Percentiles rank a stretch among this genome's conserved stretches.
Conservation (phyloP, 306 rosid species). For the Rosa persica region DNA sequence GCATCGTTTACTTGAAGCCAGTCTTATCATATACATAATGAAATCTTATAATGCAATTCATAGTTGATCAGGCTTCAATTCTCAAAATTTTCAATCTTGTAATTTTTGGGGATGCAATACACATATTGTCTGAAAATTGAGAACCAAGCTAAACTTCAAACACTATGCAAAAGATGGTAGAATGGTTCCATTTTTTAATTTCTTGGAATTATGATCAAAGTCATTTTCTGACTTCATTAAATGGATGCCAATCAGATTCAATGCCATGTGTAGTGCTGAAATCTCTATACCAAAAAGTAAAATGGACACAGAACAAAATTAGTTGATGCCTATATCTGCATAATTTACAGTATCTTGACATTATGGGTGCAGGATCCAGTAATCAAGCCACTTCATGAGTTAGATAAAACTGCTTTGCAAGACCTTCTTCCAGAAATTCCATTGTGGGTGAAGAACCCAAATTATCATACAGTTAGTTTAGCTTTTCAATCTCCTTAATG, state of each 20-base stretch:
- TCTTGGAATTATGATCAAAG: neutral
- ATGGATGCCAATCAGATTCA: neutral
- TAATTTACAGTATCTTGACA: constrained; percentile 23
- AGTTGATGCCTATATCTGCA: neutral
- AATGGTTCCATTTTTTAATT: neutral
- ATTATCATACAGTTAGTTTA: constrained; percentile 69
- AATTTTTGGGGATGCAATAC: neutral
- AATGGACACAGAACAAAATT: neutral
- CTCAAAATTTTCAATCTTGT: neutral
- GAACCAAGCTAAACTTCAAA: neutral
- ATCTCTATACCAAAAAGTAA: neutral
- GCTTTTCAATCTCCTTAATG: constrained; percentile 8
- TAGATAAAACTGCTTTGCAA: constrained; percentile 55
- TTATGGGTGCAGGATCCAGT: constrained; percentile 53
- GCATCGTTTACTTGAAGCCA: neutral
- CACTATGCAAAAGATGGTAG: neutral
- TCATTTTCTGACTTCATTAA: neutral
- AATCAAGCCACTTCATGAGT: constrained; percentile 52
- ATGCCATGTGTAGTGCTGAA: neutral
- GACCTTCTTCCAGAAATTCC: constrained; percentile 78
- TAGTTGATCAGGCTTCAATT: neutral
- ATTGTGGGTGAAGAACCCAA: constrained; percentile 79
- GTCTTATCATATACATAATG: neutral
- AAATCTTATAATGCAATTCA: neutral
- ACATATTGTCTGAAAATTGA: neutral